Evolutionary conservation across 305 asterid genomes (phyloP).

Genomic region (Petunia hybrid): DNA sequence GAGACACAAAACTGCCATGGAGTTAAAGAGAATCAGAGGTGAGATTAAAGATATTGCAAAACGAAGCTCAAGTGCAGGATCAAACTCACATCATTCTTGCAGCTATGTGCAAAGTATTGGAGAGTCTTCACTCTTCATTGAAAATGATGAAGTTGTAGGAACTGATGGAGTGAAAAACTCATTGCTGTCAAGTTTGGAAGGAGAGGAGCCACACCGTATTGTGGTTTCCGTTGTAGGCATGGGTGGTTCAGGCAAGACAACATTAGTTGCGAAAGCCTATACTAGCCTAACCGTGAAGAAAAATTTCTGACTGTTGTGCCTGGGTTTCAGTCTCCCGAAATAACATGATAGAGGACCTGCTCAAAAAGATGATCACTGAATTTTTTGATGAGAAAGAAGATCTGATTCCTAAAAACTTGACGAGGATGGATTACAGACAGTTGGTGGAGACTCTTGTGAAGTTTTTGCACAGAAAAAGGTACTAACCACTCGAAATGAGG

Average conservation of each 20-base stretch:
- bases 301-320: slow-evolving; percentile 35
- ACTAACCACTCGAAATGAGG: neutral
- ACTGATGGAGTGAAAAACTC: neutral
- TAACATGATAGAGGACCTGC: slow-evolving; percentile 26
- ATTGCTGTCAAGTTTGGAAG: slow-evolving; percentile 25
- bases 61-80: slow-evolving; percentile 2
- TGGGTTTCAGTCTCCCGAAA: slow-evolving; percentile 36
- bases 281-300: slow-evolving; percentile 20
- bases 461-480: slow-evolving; percentile 34
- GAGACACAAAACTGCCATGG: neutral
- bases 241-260: slow-evolving; percentile 42
- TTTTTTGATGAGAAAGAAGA: slow-evolving; percentile 22
- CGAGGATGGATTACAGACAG: slow-evolving; percentile 32
- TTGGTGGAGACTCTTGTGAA: slow-evolving; percentile 31
- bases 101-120: slow-evolving; percentile 3
- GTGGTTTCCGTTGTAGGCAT: slow-evolving; percentile 35
- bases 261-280: slow-evolving; percentile 34
- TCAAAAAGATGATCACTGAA: slow-evolving; percentile 18
- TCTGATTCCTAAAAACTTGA: slow-evolving; percentile 20
- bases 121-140: slow-evolving; percentile 28
- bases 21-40: slow-evolving; percentile 29
- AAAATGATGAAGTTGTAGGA: slow-evolving; percentile 29
- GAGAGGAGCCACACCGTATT: slow-evolving; percentile 14
- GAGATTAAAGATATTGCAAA: slow-evolving; percentile 27
- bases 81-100: neutral